Percentiles rank a stretch among this genome's conserved stretches.
These are phyloP conservation scores for Poronia punctata DNA, from an alignment of 495 filamentous ascomycete genomes.

Conservation along the genomic window DNA sequence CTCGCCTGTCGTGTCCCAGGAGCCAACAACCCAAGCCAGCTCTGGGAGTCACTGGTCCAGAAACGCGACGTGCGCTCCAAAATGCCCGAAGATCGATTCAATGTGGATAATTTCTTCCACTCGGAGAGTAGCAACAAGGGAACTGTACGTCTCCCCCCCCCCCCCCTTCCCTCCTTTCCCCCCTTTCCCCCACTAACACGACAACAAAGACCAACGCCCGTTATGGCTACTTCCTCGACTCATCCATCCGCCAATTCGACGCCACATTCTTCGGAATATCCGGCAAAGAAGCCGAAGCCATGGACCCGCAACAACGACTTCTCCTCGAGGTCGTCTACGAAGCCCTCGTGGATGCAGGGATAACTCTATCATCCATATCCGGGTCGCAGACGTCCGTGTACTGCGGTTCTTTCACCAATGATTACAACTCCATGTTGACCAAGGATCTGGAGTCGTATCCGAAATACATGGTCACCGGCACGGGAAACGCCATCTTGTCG, in stretches of 20 bases:
- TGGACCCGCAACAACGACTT: slow-evolving; percentile 11
- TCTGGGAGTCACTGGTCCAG: too few relatives aligned
- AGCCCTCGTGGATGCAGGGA: slow-evolving; percentile 32
- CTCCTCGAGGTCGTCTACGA: slow-evolving; percentile 37
- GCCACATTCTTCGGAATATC: slow-evolving; percentile 44
- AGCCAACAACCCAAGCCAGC: too few relatives aligned
- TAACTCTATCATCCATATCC: slow-evolving; percentile 28
- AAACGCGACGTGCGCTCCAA: too few relatives aligned
- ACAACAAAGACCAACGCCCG: too few relatives aligned
- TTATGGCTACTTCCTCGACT: slow-evolving; percentile 35
- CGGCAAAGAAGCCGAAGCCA: too few relatives aligned
- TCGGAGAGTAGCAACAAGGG: too few relatives aligned
- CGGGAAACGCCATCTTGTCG: slow-evolving; percentile 31
- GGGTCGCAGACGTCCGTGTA: slow-evolving; percentile 45
- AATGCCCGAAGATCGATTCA: too few relatives aligned
- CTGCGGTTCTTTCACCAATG: slow-evolving; percentile 39
- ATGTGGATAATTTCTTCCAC: too few relatives aligned
- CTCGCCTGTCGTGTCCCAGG: too few relatives aligned
- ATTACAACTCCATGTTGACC: slow-evolving; percentile 36
- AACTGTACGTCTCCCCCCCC: too few relatives aligned
- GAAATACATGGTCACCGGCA: slow-evolving; percentile 38
- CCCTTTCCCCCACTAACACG: slow-evolving; percentile 8
- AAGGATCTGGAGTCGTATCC: slow-evolving; percentile 37
- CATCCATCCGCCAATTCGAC: slow-evolving; percentile 37
- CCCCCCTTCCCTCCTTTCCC: too few relatives aligned